Evolutionary conservation across 2,329 filamentous ascomycete species (phyloP), one percentile per base, ranked within the genome.

Genomic region (Cladorrhinum sp.): DNA sequence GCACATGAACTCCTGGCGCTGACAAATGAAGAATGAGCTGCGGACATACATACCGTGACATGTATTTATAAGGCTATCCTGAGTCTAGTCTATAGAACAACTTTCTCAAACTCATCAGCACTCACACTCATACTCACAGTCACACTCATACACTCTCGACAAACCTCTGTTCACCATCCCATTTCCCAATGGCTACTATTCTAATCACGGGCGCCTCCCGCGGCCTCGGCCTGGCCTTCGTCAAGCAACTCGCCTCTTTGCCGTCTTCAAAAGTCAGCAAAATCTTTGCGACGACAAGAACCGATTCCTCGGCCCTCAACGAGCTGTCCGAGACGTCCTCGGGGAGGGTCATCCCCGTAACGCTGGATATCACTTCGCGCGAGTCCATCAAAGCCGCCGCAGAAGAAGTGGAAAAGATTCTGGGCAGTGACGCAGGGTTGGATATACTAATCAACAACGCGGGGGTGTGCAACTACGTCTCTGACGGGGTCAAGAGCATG

Each of bases 281-380:
- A 12, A 67, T 81, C 55, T 75, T 81, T 58, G 77, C 78, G 6
- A 71, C 75, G 3, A 70, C 74, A 2, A 76, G 79, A 45, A 67
- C 67, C 20, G 68, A 74, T 23, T 68, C 73, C 10, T 61, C 71
- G 1, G 68, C 59, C n/a, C 63, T 81, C 2, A 64, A 73, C 3
- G 67, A 75, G 32, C 63, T 80, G 2, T 67, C 73, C 10, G 58
- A 69, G 25, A 62, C 66, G 1, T 76, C 75, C 0, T 57, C 68
- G 2, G 74, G 72, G 2, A 73, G 75, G 2, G 67, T 80, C 22
- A 58, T 71, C 0, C 62, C 72, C 16, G 64, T 80, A n/a, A 67
- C 66, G 2, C 63, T 79, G 10, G 76, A 79, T 27, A 71, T 77
- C 9, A 75, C 74, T 3, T 64, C 74, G 52, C 58, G 68, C 20